These are phyloP conservation scores for Schizochytrium sp. DNA, from an alignment of 108 stramenopile species.

Conservation along the genomic window DNA sequence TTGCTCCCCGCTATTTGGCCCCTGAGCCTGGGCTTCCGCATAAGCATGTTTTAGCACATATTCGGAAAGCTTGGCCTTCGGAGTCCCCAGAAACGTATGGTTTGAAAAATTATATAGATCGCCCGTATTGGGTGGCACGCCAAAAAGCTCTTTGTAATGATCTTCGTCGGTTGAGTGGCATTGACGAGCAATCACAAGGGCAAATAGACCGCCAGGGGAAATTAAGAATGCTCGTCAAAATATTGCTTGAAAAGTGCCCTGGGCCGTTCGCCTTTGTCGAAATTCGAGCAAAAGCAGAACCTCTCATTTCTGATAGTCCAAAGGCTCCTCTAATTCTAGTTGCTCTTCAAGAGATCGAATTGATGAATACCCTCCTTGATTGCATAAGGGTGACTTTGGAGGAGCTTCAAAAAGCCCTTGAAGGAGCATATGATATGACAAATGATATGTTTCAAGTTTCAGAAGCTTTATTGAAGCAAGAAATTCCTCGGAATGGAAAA, in stretches of 20 bases:
- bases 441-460: conserved; percentile 80
- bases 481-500: conserved; percentile 37
- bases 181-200: background rate
- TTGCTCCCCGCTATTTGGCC: conserved; percentile 81
- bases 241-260: conserved; percentile 78
- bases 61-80: conserved; percentile 75
- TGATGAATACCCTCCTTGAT: conserved; percentile 82
- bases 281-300: conserved; percentile 76
- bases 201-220: conserved; percentile 69
- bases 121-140: conserved; percentile 79
- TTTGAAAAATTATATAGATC: conserved; percentile 85
- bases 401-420: conserved; percentile 85
- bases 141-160: conserved; percentile 77
- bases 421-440: conserved; percentile 85
- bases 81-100: conserved; percentile 84
- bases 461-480: conserved; percentile 67
- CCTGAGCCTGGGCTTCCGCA: conserved; percentile 76
- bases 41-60: conserved; percentile 76
- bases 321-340: conserved; percentile 82
- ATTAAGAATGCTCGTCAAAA: conserved; percentile 65
- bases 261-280: conserved; percentile 80
- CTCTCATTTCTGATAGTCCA: conserved; percentile 71
- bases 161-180: conserved; percentile 69
- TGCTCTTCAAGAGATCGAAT: conserved; percentile 82
- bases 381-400: conserved; percentile 78